Base-by-base conservation (phyloP, 2,329 filamentous ascomycete genomes). In the Ophiosphaerella narmari region DNA sequence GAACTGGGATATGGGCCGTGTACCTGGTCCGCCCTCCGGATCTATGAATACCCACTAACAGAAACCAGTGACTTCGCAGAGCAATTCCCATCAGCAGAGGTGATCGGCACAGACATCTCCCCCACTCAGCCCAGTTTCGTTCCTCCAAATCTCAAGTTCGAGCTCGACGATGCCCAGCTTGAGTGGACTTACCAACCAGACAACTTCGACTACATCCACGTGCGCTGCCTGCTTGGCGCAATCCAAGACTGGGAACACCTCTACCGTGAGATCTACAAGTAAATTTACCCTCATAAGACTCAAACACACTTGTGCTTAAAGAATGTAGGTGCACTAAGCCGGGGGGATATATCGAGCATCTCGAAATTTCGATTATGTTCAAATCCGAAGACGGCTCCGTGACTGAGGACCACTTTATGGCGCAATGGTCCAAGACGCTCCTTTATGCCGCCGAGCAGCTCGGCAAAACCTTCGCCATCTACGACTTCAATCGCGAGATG, bases 1-100 rank as follows among this genome's bases (percentile, higher is more conserved):
- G 75, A 12, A 78, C 62, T 2, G 63, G 75, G 1, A 72, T 75
- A 21, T 77, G 74, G 74, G 74, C 74, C 6, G 70, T 77, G 64
- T 67, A 11, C 26, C 26, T 33, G 38, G 57, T 59, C 36, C 38
- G 11, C 36, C 12, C 6, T 51, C 18, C 8, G 8, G 32, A 41
- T 32, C 29, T 37, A 12, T 12, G 9, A n/a, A 9, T 38, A 45
- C 3, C 38, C 32, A 39, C 32, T 50, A 46, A 34, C 26, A 8
- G n/a, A 39, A 18, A n/a, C 42, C 36, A 60, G 60, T 24, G 73
- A 76, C 34, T 70, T 76, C 39, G 74, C 73, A 13, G 73, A 76
- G 55, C 61, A 67, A 40, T 74, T 67, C 46, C 73, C 74, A 3
- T 60, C 60, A 24, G 68, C 73, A 11, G 62, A 65, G 44, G 61